Conservation (phyloP, 768 basidiomycete genomes). For the Calocera cornea region DNA sequence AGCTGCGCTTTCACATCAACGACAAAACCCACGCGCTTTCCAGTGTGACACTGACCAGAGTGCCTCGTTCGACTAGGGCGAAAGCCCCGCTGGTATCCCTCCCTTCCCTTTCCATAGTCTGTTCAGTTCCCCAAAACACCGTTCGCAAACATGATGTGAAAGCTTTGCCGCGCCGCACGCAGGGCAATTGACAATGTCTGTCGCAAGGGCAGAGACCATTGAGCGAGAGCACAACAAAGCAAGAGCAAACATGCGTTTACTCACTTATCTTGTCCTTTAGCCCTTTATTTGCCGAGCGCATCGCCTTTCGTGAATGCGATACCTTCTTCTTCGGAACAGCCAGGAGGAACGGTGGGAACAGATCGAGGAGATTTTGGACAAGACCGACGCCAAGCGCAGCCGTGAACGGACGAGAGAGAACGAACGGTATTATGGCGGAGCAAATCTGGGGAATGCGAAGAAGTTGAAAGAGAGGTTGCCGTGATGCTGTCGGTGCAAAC, state of each 20-base stretch:
- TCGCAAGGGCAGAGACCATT: conserved; percentile 9
- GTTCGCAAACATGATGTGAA: conserved; percentile 72
- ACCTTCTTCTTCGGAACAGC: conserved; percentile 91
- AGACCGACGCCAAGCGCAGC: conserved; percentile 20
- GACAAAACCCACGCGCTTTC: no score
- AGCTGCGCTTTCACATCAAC: no score
- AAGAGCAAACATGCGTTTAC: conserved; percentile 16
- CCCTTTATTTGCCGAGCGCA: conserved; percentile 89
- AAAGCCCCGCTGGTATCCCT: not conserved
- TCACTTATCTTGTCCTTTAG: conserved; percentile 85
- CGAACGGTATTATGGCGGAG: not conserved
- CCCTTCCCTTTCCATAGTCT: conserved; percentile 44
- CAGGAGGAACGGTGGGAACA: conserved; percentile 76
- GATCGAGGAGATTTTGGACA: conserved; percentile 43
- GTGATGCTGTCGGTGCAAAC: no score
- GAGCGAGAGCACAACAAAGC: not conserved
- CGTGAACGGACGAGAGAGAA: conserved; percentile 1
- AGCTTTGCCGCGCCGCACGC: conserved; percentile 80
- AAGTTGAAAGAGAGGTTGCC: not conserved
- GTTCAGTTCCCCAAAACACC: conserved; percentile 60
- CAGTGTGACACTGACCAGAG: no score
- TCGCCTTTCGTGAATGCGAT: conserved; percentile 87
- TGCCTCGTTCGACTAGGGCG: not conserved
- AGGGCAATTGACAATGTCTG: conserved; percentile 85
- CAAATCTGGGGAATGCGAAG: not conserved